Evolutionary conservation across 140 eudicot genomes (phyloP), one percentile per base, ranked within the genome.

Genomic region (Oenanthe javanica): DNA sequence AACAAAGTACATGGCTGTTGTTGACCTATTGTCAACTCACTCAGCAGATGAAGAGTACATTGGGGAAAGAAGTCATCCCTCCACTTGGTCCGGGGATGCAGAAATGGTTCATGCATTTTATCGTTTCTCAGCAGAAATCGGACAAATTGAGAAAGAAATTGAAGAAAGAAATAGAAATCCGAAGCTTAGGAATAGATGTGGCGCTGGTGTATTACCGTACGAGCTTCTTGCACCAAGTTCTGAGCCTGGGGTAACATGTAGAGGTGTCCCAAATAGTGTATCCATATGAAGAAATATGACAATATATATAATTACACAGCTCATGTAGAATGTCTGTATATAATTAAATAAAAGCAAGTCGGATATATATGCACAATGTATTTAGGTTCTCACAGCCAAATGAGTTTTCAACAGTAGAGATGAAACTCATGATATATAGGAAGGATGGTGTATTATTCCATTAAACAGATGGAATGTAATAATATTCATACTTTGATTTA

Each of bases 191-290:
- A 95, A 95, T 73, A 86, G 99, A 82, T 92, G 99, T 63, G 99
- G 99, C 46, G 99, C 99, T 45, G 99, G 99, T 18, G 97, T 95
- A 77, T 72, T 93, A 73, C 99, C 99, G 3, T 95, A 95, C 79
- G 98, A 95, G 81, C 97, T 95, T 9, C 91, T 95, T 78, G 92
- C 87, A 63, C 99, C 99, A 6, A 95, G 92, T 75, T 95, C 99
- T 0, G 99, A 81, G 70, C 85, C 99, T 4, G 99, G 99, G 8
- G 99, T 88, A 5, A 95, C 98, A 25, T 92, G 97, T 57, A 93
- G 98, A 88, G 99, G 99, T 38, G 92, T 95, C 31, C 99, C 99
- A 15, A 95, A 95, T 84, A 95, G 99, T 81, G 92, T 95, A 74
- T 89, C 98, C 31, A 91, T 95, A 79, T 92, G 31, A 31, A 31